Percentiles rank a stretch among this genome's conserved stretches.
Conservation (phyloP, 225 moss, liverwort and hornwort species). For the Lunularia cruciata region DNA sequence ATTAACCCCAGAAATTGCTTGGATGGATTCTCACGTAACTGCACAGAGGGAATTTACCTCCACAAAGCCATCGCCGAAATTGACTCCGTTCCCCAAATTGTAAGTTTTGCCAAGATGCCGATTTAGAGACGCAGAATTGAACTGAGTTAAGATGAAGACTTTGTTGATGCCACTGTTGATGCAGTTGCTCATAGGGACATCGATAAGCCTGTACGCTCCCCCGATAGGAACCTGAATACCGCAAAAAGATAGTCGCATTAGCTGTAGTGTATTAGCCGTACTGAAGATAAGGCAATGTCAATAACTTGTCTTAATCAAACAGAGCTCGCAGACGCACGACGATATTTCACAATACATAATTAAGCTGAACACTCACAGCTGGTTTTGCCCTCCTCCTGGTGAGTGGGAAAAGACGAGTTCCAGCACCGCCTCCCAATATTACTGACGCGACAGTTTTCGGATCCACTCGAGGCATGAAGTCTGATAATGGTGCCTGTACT, state of each 20-base stretch:
- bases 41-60: conserved; percentile 45
- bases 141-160: conserved; percentile 50
- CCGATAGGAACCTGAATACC: conserved; percentile 45
- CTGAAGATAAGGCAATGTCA: no score
- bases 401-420: conserved; percentile 47
- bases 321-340: no score
- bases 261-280: no score
- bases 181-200: conserved; percentile 56
- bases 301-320: no score
- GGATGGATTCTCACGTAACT: no score
- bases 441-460: conserved; percentile 44
- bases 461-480: conserved; percentile 42
- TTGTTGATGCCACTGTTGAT: conserved; percentile 55
- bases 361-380: conserved; percentile 33
- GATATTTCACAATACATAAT: no score
- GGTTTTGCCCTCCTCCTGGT: conserved; percentile 49
- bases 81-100: conserved; percentile 48
- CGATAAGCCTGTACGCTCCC: conserved; percentile 50
- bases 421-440: conserved; percentile 52
- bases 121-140: conserved; percentile 47
- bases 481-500: conserved; percentile 8
- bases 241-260: no score
- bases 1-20: no score
- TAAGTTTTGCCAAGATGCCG: conserved; percentile 45
- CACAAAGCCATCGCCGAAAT: conserved; percentile 45